These are phyloP conservation scores for Linum tenue DNA, from an alignment of 345 rosid species.

Conservation along the genomic window DNA sequence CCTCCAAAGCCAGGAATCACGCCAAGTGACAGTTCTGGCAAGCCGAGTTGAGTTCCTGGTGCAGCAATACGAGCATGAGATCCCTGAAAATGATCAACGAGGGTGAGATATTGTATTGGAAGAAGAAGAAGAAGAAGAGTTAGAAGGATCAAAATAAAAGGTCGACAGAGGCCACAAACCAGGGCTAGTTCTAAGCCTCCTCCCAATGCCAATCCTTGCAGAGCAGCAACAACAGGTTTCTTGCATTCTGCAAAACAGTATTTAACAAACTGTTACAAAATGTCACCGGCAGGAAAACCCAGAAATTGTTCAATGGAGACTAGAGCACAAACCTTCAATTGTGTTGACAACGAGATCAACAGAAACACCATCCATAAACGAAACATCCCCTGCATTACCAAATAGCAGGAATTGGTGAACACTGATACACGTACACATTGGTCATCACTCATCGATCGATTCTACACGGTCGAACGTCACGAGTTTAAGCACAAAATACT, in stretches of 20 bases:
- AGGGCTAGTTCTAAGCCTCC: constrained; percentile 90
- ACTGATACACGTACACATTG: not conserved
- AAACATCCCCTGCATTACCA: constrained; percentile 48
- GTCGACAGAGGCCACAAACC: constrained; percentile 34
- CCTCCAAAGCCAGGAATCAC: constrained; percentile 95
- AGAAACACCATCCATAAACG: constrained; percentile 70
- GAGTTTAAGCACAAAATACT: not conserved
- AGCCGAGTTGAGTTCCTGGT: constrained; percentile 69
- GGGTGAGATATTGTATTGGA: not conserved
- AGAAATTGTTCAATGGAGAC: not conserved
- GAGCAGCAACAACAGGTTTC: constrained; percentile 95
- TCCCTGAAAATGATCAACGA: constrained; percentile 36
- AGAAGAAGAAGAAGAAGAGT: not conserved
- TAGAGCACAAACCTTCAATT: constrained; percentile 52
- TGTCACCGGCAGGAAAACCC: no score
- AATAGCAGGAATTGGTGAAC: not conserved
- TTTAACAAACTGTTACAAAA: not conserved
- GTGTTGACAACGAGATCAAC: constrained; percentile 60
- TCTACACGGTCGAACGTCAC: not conserved
- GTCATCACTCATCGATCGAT: no score
- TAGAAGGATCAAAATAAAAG: not conserved
- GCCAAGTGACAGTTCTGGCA: constrained; percentile 93
- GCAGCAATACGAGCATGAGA: constrained; percentile 86
- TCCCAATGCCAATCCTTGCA: constrained; percentile 94
- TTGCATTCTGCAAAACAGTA: constrained; percentile 46